Evolutionary conservation across 1,284 basidiomycete species (phyloP).

Genomic region (Pyrrhoderma lamaoense): DNA sequence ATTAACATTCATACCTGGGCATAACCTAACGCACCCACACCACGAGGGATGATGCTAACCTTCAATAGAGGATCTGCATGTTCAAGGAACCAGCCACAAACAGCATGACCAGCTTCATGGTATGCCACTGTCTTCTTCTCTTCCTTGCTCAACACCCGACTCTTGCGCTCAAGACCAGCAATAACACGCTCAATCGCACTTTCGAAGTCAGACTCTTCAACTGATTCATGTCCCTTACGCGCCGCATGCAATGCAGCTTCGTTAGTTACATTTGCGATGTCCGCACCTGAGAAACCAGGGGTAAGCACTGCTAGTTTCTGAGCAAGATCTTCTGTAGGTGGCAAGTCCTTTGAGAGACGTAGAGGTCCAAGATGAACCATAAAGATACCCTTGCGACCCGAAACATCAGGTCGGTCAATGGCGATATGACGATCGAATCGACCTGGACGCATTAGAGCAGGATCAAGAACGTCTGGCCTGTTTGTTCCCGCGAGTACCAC

Average conservation of each 20-base stretch:
- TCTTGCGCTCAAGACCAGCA: conserved; percentile 95
- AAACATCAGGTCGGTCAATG: conserved; percentile 93
- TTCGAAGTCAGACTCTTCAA: conserved; percentile 88
- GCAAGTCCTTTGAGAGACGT: conserved; percentile 55
- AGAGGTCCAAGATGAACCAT: conserved; percentile 88
- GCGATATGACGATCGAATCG: conserved; percentile 97
- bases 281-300: conserved; percentile 96
- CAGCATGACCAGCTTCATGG: conserved; percentile 98
- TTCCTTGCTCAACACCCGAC: conserved; percentile 84
- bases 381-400: conserved; percentile 92
- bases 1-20: conserved; percentile 60
- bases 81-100: conserved; percentile 98
- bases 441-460: conserved; percentile 92
- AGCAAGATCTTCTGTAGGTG: conserved; percentile 57
- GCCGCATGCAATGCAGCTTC: conserved; percentile 96
- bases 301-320: conserved; percentile 95
- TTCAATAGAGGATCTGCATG: conserved; percentile 96
- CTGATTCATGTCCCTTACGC: conserved; percentile 70
- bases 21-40: conserved; percentile 93
- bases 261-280: conserved; percentile 98
- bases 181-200: conserved; percentile 98
- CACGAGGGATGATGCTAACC: conserved; percentile 97
- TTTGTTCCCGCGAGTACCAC: conserved; percentile 98
- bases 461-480: conserved; percentile 91
- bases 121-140: conserved; percentile 99